These are phyloP conservation scores for Trichocladium antarcticum DNA, from an alignment of 495 filamentous ascomycete species.

Conservation along the genomic window DNA sequence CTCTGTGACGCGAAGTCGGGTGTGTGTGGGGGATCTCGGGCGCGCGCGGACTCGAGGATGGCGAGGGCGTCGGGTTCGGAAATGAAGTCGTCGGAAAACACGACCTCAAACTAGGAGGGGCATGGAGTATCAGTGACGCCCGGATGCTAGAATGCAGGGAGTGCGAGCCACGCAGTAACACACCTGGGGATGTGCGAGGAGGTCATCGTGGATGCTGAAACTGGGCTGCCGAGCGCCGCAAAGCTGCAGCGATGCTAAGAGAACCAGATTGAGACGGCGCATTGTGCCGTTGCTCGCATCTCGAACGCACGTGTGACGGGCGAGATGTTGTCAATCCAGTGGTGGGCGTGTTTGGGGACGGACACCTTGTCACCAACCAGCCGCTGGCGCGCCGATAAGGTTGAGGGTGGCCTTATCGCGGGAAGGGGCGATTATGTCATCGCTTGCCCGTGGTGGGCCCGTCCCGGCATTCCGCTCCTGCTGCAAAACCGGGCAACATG, in stretches of 20 bases:
- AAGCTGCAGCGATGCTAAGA: slow-evolving; percentile 33
- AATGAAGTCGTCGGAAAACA: slow-evolving; percentile 65
- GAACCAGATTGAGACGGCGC: slow-evolving; percentile 35
- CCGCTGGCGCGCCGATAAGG: background rate
- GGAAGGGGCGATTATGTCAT: background rate
- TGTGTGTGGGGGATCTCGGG: slow-evolving; percentile 22
- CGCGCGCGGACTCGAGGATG: slow-evolving; percentile 35
- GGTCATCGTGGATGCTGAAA: slow-evolving; percentile 69
- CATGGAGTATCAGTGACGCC: background rate
- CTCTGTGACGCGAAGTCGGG: slow-evolving; percentile 26
- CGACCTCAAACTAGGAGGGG: slow-evolving; percentile 50
- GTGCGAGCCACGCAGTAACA: slow-evolving; percentile 7
- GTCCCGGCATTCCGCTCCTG: too few relatives aligned
- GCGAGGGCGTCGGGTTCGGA: slow-evolving; percentile 57
- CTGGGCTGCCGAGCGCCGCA: slow-evolving; percentile 34
- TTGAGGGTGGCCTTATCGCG: background rate
- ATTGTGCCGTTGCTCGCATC: slow-evolving; percentile 36
- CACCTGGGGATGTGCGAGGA: slow-evolving; percentile 88
- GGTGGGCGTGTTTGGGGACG: background rate
- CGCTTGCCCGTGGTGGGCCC: background rate
- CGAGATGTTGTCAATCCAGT: background rate
- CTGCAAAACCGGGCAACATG: background rate
- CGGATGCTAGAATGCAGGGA: too few relatives aligned
- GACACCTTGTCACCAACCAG: background rate
- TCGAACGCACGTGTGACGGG: slow-evolving; percentile 21